phyloP scores from a whole-genome alignment of 2,329 filamentous ascomycete species.

The Penicillium olsonii region DNA sequence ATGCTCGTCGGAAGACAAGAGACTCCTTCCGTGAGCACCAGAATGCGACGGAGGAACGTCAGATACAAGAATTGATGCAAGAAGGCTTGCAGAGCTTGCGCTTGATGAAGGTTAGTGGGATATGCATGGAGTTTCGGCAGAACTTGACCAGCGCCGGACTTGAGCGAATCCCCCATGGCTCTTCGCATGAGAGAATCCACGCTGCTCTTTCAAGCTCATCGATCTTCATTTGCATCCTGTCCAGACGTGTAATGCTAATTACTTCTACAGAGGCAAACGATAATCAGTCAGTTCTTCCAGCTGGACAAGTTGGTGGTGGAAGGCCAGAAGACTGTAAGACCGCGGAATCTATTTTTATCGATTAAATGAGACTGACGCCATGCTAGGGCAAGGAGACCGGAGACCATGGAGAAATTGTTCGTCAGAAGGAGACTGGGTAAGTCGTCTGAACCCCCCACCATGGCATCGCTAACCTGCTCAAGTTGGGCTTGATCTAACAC shows the following conservation, averaged over 20 bases:
- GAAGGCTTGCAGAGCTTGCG: constrained; percentile 84
- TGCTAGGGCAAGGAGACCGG: constrained; percentile 55
- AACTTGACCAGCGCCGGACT: constrained; percentile 2
- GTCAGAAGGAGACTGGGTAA: constrained; percentile 79
- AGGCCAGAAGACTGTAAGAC: constrained; percentile 72
- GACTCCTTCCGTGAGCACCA: constrained; percentile 87
- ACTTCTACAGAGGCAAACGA: constrained; percentile 78
- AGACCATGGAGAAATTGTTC: constrained; percentile 64
- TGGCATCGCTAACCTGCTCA: constrained; percentile 6
- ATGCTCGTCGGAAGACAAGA: constrained; percentile 84
- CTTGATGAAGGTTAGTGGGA: constrained; percentile 75
- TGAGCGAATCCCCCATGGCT: neutral
- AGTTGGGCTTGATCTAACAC: constrained; percentile 33
- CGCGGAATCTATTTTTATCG: neutral
- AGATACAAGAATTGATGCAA: constrained; percentile 85
- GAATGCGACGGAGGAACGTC: constrained; percentile 69
- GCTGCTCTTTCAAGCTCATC: neutral
- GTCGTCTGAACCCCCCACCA: constrained; percentile 1
- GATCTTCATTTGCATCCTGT: neutral
- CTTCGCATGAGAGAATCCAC: neutral
- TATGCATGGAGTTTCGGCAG: neutral
- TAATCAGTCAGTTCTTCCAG: constrained; percentile 93
- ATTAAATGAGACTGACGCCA: constrained; percentile 7
- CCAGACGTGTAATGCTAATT: constrained; percentile 34
- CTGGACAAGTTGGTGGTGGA: constrained; percentile 90